Evolutionary conservation across 768 basidiomycete species (phyloP), one percentile per base, ranked within the genome.

Genomic region (Tremella yokohamensis): DNA sequence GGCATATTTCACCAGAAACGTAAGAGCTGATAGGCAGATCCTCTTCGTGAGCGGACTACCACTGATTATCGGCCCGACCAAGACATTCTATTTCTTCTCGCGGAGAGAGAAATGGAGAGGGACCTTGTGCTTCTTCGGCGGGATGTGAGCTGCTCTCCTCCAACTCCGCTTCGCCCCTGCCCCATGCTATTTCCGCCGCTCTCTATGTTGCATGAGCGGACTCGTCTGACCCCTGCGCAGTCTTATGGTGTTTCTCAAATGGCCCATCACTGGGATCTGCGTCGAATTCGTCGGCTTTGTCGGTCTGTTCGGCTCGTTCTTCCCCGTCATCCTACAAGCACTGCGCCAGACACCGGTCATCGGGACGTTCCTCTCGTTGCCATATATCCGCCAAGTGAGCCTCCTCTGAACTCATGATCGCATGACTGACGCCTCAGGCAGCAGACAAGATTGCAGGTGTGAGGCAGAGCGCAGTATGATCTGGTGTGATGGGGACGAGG

Each of bases 251-350:
- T 99, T 99, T 78, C 65, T 89, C 76, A 97, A 93, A 76, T 89
- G 91, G 84, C 92, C 94, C 0, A 91, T 96, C 78, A 78, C 91
- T 61, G 96, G 96, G 39, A 86, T 98, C 79, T 73, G 90, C 50
- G 84, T 99, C 45, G 94, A 99, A 78, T 90, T 87, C 7, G 91
- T 98, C 75, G 96, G 96, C 18, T 99, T 99, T 80, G 78, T 98
- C 69, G 97, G 96, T 75, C 82, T 99, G 42, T 99, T 99, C 72
- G 94, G 94, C 45, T 94, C 97, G 79, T 99, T 99, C 82, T 98
- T 98, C 84, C 96, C 96, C 6, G 96, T 98, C 60, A 87, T 99
- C 55, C 80, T 99, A 50, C 92, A 90, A n/a, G 97, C 98, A 82
- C 79, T 98, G 62, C 83, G 93, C 56, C 94, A 97, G 79, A 75